Conservation (phyloP, 2,329 filamentous ascomycete species). For the Ophiocordyceps camponoti-saundersi region DNA sequence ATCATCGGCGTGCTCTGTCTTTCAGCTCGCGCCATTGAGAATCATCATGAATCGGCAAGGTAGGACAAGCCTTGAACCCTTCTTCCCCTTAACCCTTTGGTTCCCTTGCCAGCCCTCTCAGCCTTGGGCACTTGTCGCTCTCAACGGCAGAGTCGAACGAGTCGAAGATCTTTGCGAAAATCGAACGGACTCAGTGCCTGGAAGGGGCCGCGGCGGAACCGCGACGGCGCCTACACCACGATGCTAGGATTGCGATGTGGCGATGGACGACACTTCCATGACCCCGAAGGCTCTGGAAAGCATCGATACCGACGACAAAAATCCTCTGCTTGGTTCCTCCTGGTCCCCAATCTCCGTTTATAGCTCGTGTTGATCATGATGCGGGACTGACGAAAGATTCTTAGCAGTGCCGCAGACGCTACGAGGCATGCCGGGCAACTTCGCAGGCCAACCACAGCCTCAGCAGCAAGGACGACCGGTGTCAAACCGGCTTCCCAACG, state of each 20-base stretch:
- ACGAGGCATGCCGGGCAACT: constrained; percentile 43
- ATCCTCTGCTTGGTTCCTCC: background rate
- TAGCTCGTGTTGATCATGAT: background rate
- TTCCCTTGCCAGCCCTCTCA: constrained; percentile 8
- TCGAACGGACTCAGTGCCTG: constrained; percentile 35
- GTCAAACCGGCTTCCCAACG: constrained; percentile 44
- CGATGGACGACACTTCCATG: background rate
- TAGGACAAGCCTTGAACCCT: constrained; percentile 21
- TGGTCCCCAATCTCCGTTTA: no score
- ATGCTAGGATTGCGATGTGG: background rate
- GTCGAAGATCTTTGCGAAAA: background rate
- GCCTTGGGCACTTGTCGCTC: constrained; percentile 3
- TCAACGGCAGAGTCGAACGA: background rate
- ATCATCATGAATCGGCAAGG: constrained; percentile 43
- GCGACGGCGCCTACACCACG: background rate
- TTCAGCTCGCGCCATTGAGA: constrained; percentile 1
- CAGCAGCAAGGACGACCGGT: constrained; percentile 34
- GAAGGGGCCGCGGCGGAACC: constrained; percentile 18
- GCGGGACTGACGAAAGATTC: constrained; percentile 16
- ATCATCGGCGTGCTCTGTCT: background rate
- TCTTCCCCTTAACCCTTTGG: constrained; percentile 1
- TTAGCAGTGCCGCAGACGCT: constrained; percentile 44
- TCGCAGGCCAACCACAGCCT: constrained; percentile 40
- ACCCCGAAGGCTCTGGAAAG: background rate
- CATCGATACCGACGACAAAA: background rate